Conservation (phyloP, 2,329 filamentous ascomycete genomes). For the Hypomyces rosellus region DNA sequence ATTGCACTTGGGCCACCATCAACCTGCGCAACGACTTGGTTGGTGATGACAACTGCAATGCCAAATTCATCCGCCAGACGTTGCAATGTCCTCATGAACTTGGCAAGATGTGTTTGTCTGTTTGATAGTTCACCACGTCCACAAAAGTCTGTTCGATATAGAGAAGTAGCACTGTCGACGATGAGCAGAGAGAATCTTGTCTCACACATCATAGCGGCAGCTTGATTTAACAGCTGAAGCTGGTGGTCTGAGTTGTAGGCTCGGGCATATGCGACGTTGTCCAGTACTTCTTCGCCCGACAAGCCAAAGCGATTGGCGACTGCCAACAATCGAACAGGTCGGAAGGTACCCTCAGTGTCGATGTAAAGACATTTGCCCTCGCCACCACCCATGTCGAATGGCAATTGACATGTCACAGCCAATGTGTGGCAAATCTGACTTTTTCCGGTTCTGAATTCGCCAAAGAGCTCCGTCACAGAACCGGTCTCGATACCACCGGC, state of each 20-base stretch:
- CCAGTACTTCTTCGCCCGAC: constrained; percentile 92
- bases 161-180: constrained; percentile 89
- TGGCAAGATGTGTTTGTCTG: constrained; percentile 80
- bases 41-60: constrained; percentile 97
- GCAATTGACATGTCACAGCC: constrained; percentile 95
- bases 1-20: constrained; percentile 93
- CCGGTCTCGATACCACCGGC: constrained; percentile 95
- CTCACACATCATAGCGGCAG: constrained; percentile 98
- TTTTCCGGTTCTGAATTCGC: constrained; percentile 96
- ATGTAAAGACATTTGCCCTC: constrained; percentile 99
- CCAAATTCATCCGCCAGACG: constrained; percentile 78
- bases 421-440: constrained; percentile 98
- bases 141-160: constrained; percentile 94
- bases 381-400: constrained; percentile 97
- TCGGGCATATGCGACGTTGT: constrained; percentile 96
- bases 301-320: constrained; percentile 93
- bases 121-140: constrained; percentile 96
- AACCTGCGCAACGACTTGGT: constrained; percentile 97
- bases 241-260: constrained; percentile 99
- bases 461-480: constrained; percentile 96
- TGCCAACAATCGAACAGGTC: constrained; percentile 81
- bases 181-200: constrained; percentile 93
- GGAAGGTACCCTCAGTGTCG: constrained; percentile 95
- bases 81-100: constrained; percentile 81
- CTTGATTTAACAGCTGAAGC: constrained; percentile 88